Evolutionary conservation across 805 yeast species (phyloP), one percentile per base, ranked within the genome.

Genomic region (Ogataea dorogensis): DNA sequence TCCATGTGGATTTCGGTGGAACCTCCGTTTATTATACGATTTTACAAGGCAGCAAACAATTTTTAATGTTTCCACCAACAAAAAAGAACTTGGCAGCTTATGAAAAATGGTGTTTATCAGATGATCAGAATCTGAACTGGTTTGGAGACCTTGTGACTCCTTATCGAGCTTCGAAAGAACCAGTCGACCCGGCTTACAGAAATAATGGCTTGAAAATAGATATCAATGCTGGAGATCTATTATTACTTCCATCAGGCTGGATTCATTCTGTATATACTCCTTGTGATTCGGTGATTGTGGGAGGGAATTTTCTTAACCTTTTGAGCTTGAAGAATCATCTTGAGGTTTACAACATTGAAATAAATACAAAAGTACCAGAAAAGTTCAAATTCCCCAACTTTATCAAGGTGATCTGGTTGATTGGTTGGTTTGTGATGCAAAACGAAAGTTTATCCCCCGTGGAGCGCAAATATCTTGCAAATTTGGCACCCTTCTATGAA

Each of bases 1-100:
- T 87, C 61, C 97, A 88, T 58, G 68, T 88, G 27, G 97, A 88
- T 58, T 88, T 88, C 58, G 93, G 94, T 2, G 97, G 96, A 0
- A 85, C 96, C 0, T 83, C 93, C 1, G 97, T 88, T 5, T 88
- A 86, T 56, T 88, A 88, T 59, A 86, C 91, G 2, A 78, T 88
- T 3, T 61, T 88, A 11, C 63, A 70, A n/a, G 97, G 97, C 1
- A 49, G 63, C 3, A 88, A 88, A 51, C 71, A 77, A 20, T 88
- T 88, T 52, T 58, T 87, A 30, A 74, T 88, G 71, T 77, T 71
- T 49, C 95, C 95, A 0, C 96, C 96, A 2, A 77, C 94, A 0
- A 56, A 62, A 2, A 47, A 58, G 10, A 88, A 87, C 49, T 65
- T 87, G 33, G 54, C 64, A 11, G 67, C 72, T 21, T 88, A 86